Evolutionary conservation across 2,329 filamentous ascomycete genomes (phyloP).

Genomic region (Claviceps sp.): DNA sequence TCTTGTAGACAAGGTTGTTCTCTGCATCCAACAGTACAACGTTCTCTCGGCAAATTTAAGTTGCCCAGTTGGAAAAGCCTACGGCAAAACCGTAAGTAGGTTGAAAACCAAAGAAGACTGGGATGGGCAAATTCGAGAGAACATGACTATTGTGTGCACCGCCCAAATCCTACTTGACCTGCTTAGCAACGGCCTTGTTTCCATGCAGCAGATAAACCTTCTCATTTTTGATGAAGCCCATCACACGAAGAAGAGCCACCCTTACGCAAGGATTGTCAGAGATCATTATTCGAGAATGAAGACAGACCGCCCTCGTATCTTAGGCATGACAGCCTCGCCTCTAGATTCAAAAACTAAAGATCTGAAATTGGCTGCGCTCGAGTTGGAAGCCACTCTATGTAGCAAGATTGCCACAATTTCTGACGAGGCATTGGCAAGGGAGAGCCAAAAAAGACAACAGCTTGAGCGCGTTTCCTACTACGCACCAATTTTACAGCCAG

Average conservation of each 20-base stretch:
- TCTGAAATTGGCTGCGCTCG: slow-evolving; percentile 52
- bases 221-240: slow-evolving; percentile 94
- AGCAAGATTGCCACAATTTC: slow-evolving; percentile 68
- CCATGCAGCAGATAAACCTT: slow-evolving; percentile 73
- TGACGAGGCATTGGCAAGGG: slow-evolving; percentile 21
- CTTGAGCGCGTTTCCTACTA: slow-evolving; percentile 41
- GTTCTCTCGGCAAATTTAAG: slow-evolving; percentile 74
- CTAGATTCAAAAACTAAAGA: slow-evolving; percentile 65
- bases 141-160: slow-evolving; percentile 85
- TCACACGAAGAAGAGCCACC: slow-evolving; percentile 86
- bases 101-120: slow-evolving; percentile 32
- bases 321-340: slow-evolving; percentile 95
- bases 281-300: slow-evolving; percentile 57
- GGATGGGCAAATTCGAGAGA: slow-evolving; percentile 39
- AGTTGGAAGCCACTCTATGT: slow-evolving; percentile 66
- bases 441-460: slow-evolving; percentile 14
- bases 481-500: slow-evolving; percentile 27
- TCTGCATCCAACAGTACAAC: slow-evolving; percentile 80
- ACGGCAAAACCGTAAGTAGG: slow-evolving; percentile 49
- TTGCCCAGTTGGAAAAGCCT: slow-evolving; percentile 59
- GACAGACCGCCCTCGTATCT: slow-evolving; percentile 54
- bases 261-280: slow-evolving; percentile 81
- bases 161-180: slow-evolving; percentile 74
- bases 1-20: slow-evolving; percentile 74
- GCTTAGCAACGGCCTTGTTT: slow-evolving; percentile 65